Conservation (phyloP, 2,329 filamentous ascomycete species). For the Nemania bipapillata region DNA sequence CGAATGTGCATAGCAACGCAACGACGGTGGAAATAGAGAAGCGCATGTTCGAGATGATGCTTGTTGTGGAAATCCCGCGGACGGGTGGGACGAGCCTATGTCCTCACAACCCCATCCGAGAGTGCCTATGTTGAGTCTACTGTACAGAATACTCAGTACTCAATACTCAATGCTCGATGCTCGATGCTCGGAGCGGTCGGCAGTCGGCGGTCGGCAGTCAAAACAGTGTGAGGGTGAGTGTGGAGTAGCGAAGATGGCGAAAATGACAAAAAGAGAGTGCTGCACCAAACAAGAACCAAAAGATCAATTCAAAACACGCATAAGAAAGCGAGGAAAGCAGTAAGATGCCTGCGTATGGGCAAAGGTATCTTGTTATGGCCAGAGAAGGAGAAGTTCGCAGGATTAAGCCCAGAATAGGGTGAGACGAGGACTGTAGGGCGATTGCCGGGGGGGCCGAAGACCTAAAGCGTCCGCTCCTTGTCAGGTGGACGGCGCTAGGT, state of each 20-base stretch:
- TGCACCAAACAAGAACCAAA: background rate
- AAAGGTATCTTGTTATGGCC: constrained; percentile 8
- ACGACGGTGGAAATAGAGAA: constrained; percentile 46
- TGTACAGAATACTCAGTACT: too few relatives aligned
- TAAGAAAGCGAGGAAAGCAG: constrained; percentile 11
- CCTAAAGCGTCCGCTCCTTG: constrained; percentile 2
- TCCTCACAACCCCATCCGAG: constrained; percentile 47
- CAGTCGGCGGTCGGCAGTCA: too few relatives aligned
- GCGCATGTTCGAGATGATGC: constrained; percentile 45
- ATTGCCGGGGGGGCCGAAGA: constrained; percentile 28
- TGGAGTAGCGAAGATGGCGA: background rate
- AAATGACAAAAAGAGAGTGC: background rate
- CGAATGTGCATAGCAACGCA: constrained; percentile 48
- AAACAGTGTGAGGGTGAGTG: background rate
- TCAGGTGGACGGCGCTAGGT: constrained; percentile 1
- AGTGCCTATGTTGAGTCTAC: too few relatives aligned
- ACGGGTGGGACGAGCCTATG: constrained; percentile 40
- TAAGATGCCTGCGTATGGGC: background rate
- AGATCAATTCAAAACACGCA: constrained; percentile 18
- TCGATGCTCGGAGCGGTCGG: background rate
- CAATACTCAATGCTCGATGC: too few relatives aligned
- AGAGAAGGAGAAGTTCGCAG: constrained; percentile 23
- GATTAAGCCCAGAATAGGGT: constrained; percentile 20
- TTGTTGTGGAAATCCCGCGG: constrained; percentile 34
- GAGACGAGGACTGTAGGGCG: constrained; percentile 33